phyloP scores from a whole-genome alignment of 192 early-diverging fungal species.

The Podila clonocystis region DNA sequence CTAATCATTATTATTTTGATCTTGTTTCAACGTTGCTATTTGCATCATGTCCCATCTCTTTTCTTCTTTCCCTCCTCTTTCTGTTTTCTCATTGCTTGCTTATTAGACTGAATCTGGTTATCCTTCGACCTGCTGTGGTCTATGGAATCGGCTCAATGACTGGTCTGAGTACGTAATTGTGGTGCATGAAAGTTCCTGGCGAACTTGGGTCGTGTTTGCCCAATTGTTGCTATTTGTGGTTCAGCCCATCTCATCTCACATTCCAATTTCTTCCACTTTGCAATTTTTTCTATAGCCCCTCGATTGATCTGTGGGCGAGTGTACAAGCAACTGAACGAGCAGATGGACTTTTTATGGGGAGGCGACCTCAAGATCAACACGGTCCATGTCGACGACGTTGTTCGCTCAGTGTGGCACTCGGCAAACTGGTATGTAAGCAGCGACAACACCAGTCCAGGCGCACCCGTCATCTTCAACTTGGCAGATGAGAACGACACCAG shows the following conservation, averaged over 20 bases:
- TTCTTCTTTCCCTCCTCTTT: neutral
- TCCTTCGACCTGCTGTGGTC: conserved; percentile 87
- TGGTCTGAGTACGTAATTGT: conserved; percentile 74
- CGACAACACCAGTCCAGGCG: conserved; percentile 53
- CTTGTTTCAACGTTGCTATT: neutral
- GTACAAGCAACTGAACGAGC: conserved; percentile 79
- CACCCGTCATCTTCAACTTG: conserved; percentile 80
- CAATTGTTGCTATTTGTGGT: neutral
- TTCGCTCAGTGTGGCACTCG: conserved; percentile 64
- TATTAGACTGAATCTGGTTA: conserved; percentile 76
- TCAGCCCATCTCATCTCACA: neutral
- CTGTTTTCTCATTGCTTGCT: too few species aligned
- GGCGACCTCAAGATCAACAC: conserved; percentile 92
- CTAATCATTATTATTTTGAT: conserved; percentile 1
- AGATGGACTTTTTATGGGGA: conserved; percentile 96
- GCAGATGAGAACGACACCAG: conserved; percentile 88
- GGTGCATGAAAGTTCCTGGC: neutral
- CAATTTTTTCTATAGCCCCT: conserved; percentile 68
- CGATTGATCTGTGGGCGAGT: conserved; percentile 93
- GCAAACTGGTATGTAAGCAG: conserved; percentile 64
- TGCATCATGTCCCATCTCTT: neutral
- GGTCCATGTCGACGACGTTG: conserved; percentile 92
- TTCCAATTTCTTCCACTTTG: neutral
- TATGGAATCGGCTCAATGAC: conserved; percentile 87
- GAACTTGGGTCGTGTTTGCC: too few species aligned